These are phyloP conservation scores for Houttuynia cordata DNA, from an alignment of 164 flowering plant species.

Conservation along the genomic window DNA sequence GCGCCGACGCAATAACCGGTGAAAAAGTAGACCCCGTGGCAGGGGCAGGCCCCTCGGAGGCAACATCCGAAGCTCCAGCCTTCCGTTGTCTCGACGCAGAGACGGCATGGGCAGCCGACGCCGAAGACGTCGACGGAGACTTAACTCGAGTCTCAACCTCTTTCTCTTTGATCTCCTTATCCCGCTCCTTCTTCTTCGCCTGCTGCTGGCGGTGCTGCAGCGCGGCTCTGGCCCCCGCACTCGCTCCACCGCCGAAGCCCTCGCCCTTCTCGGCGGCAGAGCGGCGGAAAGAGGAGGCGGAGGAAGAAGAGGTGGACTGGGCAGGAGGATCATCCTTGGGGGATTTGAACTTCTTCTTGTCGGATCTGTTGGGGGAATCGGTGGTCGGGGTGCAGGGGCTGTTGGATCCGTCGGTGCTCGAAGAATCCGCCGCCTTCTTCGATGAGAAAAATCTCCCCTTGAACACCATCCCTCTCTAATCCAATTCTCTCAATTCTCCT, in stretches of 20 bases:
- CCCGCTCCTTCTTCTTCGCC: conserved; percentile 22
- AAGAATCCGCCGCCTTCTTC: conserved; percentile 72
- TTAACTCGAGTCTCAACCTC: conserved; percentile 8
- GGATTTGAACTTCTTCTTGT: conserved; percentile 71
- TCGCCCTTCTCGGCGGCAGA: conserved; percentile 1
- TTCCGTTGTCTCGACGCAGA: conserved; percentile 6
- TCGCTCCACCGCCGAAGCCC: neutral
- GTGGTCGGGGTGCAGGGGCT: conserved; percentile 61
- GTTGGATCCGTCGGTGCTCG: conserved; percentile 67
- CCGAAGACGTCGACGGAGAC: neutral
- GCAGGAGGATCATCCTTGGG: conserved; percentile 19
- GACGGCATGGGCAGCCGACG: conserved; percentile 1
- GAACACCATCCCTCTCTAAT: conserved; percentile 94
- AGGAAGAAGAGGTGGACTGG: conserved; percentile 6
- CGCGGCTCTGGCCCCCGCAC: neutral
- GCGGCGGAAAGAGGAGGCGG: conserved; percentile 20
- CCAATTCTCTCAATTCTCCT: no score
- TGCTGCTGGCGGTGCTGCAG: neutral
- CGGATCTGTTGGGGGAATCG: conserved; percentile 66
- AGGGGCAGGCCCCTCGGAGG: conserved; percentile 18
- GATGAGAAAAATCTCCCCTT: conserved; percentile 88
- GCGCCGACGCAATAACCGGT: conserved; percentile 73
- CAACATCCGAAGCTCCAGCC: neutral
- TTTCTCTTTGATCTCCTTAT: conserved; percentile 29
- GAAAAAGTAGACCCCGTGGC: conserved; percentile 20